Conservation (phyloP, 495 filamentous ascomycete genomes). For the Neurospora sp. region DNA sequence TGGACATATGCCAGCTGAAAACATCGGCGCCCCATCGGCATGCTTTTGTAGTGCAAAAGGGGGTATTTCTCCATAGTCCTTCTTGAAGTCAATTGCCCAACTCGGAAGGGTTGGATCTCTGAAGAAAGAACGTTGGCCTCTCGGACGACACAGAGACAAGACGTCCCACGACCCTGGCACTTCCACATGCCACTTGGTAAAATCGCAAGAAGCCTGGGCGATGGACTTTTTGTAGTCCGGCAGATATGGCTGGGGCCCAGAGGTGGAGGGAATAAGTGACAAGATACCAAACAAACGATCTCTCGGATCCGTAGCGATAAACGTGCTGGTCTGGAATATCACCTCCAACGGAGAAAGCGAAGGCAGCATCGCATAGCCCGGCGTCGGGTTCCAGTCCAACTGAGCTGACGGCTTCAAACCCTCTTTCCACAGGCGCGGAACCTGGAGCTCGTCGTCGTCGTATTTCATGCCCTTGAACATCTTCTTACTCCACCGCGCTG, state of each 20-base stretch:
- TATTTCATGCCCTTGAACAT: neutral
- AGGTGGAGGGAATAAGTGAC: neutral
- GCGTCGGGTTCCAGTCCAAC: neutral
- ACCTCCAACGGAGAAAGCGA: neutral
- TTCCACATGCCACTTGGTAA: neutral
- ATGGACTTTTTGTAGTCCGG: neutral
- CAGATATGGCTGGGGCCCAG: neutral
- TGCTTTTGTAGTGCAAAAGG: neutral
- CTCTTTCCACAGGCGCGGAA: neutral
- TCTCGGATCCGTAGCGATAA: neutral
- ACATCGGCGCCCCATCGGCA: neutral
- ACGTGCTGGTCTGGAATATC: neutral
- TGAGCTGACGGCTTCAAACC: neutral
- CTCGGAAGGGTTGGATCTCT: neutral
- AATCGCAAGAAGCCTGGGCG: neutral
- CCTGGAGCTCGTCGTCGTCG: neutral
- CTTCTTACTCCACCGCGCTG: neutral
- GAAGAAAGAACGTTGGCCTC: neutral
- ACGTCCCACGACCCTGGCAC: neutral
- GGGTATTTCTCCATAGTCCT: neutral
- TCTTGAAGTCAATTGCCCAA: neutral
- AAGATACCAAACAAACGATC: neutral
- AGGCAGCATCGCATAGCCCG: neutral
- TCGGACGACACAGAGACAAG: neutral
- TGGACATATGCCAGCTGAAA: neutral